Evolutionary conservation across 2,329 filamentous ascomycete genomes (phyloP).

Genomic region (Claviceps humidiphila): DNA sequence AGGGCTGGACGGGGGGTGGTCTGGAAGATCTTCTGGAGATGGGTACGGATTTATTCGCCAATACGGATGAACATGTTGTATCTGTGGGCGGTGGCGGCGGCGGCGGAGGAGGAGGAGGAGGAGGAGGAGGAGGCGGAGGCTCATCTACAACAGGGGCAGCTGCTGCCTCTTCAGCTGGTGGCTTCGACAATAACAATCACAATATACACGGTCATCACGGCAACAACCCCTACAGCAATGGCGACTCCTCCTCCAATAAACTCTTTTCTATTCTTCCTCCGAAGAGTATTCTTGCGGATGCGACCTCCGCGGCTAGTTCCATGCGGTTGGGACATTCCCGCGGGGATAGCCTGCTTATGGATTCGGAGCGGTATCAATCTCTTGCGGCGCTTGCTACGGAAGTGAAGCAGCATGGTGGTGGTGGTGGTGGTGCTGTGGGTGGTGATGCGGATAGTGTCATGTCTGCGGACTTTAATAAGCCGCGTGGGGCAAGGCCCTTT

Average conservation of each 20-base stretch:
- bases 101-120: slow-evolving; percentile 6
- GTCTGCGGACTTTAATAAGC: slow-evolving; percentile 38
- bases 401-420: slow-evolving; percentile 11
- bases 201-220: no score
- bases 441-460: slow-evolving; percentile 37
- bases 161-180: not conserved
- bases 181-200: not conserved
- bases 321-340: slow-evolving; percentile 24
- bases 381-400: slow-evolving; percentile 33
- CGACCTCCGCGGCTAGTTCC: slow-evolving; percentile 24
- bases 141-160: not conserved
- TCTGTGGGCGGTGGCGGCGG: slow-evolving; percentile 8
- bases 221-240: slow-evolving; percentile 9
- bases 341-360: slow-evolving; percentile 41
- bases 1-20: slow-evolving; percentile 55
- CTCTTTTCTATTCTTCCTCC: slow-evolving; percentile 53
- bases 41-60: slow-evolving; percentile 47
- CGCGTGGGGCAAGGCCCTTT: slow-evolving; percentile 43
- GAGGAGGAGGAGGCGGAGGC: not conserved
- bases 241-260: slow-evolving; percentile 27
- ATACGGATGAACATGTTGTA: slow-evolving; percentile 24
- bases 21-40: slow-evolving; percentile 53
- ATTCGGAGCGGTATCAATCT: slow-evolving; percentile 43
- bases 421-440: slow-evolving; percentile 6
- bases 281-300: slow-evolving; percentile 48